A percentile compares a stretch with the other conserved stretches of the same genome.
phyloP scores from a whole-genome alignment of 192 early-diverging fungal genomes.

The Backusella macrospora region DNA sequence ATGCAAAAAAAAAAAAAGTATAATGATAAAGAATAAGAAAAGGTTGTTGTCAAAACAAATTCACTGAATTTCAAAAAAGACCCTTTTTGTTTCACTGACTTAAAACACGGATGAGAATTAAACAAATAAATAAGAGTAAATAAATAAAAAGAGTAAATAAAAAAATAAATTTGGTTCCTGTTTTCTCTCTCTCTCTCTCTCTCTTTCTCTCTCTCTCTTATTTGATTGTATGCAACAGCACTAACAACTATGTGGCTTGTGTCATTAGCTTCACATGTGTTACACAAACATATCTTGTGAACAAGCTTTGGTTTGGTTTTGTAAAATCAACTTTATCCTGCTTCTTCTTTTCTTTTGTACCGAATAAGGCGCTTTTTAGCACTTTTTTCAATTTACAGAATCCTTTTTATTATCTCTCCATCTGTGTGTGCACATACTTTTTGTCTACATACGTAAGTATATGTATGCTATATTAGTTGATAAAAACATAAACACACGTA shows the following conservation, averaged over 20 bases:
- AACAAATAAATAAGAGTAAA: background rate
- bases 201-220: slow-evolving; percentile 1
- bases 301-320: background rate
- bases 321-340: slow-evolving; percentile 16
- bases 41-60: background rate
- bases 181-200: background rate
- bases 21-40: background rate
- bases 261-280: background rate
- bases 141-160: background rate
- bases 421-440: background rate
- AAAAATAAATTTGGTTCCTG: too few species aligned
- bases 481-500: too few species aligned
- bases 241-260: background rate
- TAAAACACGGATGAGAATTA: background rate
- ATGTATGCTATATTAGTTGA: too few species aligned
- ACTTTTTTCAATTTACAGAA: slow-evolving; percentile 6
- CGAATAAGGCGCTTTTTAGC: slow-evolving; percentile 2
- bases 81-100: slow-evolving; percentile 4
- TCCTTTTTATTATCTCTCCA: background rate
- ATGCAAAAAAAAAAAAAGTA: slow-evolving; percentile 2
- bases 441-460: background rate
- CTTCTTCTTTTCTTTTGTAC: background rate
- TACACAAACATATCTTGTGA: background rate
- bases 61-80: background rate
- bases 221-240: background rate